Conservation (phyloP, 1,284 basidiomycete genomes). For the Phlebopus sp. region DNA sequence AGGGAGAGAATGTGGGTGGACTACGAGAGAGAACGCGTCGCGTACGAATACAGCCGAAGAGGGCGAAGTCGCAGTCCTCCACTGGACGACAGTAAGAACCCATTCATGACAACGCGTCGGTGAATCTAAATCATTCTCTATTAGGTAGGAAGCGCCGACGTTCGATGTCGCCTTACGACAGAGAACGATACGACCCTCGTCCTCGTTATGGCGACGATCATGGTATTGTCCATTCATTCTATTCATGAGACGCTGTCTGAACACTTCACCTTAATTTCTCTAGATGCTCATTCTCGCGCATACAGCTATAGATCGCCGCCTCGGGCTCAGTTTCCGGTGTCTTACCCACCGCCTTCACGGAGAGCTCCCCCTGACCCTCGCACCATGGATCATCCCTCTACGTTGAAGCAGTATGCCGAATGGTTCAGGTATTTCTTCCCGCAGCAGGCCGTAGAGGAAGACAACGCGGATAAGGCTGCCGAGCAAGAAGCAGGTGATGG, state of each 20-base stretch:
- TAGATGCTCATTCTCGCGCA: conserved; percentile 63
- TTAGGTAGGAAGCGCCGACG: conserved; percentile 76
- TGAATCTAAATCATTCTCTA: conserved; percentile 27
- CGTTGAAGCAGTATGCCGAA: conserved; percentile 83
- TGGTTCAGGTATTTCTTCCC: conserved; percentile 86
- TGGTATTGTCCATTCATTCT: conserved; percentile 43
- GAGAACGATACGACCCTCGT: conserved; percentile 73
- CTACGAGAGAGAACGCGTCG: conserved; percentile 65
- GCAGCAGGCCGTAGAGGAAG: conserved; percentile 73
- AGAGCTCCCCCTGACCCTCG: conserved; percentile 77
- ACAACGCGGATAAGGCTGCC: conserved; percentile 74
- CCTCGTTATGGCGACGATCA: conserved; percentile 78
- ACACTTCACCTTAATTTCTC: conserved; percentile 10
- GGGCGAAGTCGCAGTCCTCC: conserved; percentile 73
- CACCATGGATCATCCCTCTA: conserved; percentile 76
- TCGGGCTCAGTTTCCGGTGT: conserved; percentile 43
- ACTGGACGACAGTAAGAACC: conserved; percentile 58
- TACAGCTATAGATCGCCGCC: conserved; percentile 65
- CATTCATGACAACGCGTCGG: not conserved
- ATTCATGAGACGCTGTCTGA: conserved; percentile 1
- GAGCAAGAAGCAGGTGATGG: conserved; percentile 79
- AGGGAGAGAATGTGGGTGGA: conserved; percentile 64
- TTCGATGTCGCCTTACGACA: conserved; percentile 82
- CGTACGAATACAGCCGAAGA: conserved; percentile 58
- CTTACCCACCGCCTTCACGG: conserved; percentile 43